These are phyloP conservation scores for Coemansia sp. DNA, from an alignment of 192 early-diverging fungal species.

Conservation along the genomic window DNA sequence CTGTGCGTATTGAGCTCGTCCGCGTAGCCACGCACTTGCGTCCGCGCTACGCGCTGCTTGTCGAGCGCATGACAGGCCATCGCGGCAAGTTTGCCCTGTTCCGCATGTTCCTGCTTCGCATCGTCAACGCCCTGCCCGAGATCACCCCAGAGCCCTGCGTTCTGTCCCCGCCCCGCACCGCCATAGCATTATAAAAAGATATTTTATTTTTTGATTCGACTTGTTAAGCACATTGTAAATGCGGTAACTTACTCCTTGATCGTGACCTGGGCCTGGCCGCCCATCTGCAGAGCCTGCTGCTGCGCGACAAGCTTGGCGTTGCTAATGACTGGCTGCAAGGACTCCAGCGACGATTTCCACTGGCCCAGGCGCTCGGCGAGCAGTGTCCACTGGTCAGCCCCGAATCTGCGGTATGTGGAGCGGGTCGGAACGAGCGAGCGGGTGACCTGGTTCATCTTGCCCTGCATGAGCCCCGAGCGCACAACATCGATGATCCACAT, in stretches of 20 bases:
- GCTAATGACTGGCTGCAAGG: slow-evolving; percentile 81
- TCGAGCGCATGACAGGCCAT: slow-evolving; percentile 45
- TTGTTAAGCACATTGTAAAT: no score
- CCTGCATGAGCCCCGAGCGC: slow-evolving; percentile 87
- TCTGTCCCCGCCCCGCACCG: no score
- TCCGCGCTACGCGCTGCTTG: slow-evolving; percentile 28
- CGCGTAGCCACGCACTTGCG: slow-evolving; percentile 6
- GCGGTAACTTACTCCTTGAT: slow-evolving; percentile 44
- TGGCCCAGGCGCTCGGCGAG: slow-evolving; percentile 64
- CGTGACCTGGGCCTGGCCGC: slow-evolving; percentile 27
- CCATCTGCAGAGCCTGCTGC: slow-evolving; percentile 46
- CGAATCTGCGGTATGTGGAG: slow-evolving; percentile 83
- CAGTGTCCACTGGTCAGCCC: slow-evolving; percentile 76
- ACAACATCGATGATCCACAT: slow-evolving; percentile 95
- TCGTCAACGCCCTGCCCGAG: slow-evolving; percentile 20
- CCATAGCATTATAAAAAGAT: no score
- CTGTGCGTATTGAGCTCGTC: slow-evolving; percentile 44
- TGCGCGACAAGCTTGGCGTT: slow-evolving; percentile 78
- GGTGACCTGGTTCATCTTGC: slow-evolving; percentile 90
- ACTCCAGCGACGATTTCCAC: slow-evolving; percentile 79
- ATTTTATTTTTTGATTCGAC: no score
- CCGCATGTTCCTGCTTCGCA: slow-evolving; percentile 29
- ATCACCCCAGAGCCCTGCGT: no score
- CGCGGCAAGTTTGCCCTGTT: slow-evolving; percentile 41
- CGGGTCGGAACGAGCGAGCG: slow-evolving; percentile 78